Percentiles rank a stretch among this genome's conserved stretches.
These are phyloP conservation scores for Leptomonas pyrrhocoris DNA, from an alignment of 208 protist genomes.

Conservation along the genomic window DNA sequence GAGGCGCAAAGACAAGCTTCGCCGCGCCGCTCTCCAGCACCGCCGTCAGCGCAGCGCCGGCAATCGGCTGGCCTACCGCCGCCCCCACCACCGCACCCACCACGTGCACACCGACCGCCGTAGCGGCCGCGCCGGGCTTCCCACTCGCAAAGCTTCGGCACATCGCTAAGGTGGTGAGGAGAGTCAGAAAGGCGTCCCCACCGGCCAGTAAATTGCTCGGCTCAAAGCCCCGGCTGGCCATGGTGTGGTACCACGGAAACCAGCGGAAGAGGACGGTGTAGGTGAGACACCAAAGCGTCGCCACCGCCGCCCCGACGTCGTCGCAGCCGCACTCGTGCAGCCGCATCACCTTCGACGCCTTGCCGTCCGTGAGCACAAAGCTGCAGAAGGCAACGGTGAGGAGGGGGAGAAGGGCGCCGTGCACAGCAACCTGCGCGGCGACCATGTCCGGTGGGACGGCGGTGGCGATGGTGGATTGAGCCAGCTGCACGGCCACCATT, in stretches of 20 bases:
- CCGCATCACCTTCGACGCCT: constrained; percentile 55
- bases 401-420: constrained; percentile 50
- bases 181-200: constrained; percentile 52
- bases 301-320: constrained; percentile 45
- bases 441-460: constrained; percentile 27
- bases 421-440: constrained; percentile 26
- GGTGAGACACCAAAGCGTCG: constrained; percentile 56
- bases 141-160: constrained; percentile 46
- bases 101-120: constrained; percentile 16
- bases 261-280: constrained; percentile 72
- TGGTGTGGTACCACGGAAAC: constrained; percentile 75
- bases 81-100: constrained; percentile 20
- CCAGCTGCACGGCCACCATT: constrained; percentile 54
- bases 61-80: constrained; percentile 12
- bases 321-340: constrained; percentile 40
- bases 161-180: constrained; percentile 48
- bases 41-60: constrained; percentile 8
- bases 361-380: constrained; percentile 60
- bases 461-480: constrained; percentile 52
- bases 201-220: constrained; percentile 43
- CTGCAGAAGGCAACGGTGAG: constrained; percentile 51
- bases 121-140: background rate
- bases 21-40: constrained; percentile 10
- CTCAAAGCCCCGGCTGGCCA: constrained; percentile 64
- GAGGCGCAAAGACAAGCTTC: constrained; percentile 3